Base-by-base conservation (phyloP, 352 stramenopile genomes). In the Phytophthora multivora region DNA sequence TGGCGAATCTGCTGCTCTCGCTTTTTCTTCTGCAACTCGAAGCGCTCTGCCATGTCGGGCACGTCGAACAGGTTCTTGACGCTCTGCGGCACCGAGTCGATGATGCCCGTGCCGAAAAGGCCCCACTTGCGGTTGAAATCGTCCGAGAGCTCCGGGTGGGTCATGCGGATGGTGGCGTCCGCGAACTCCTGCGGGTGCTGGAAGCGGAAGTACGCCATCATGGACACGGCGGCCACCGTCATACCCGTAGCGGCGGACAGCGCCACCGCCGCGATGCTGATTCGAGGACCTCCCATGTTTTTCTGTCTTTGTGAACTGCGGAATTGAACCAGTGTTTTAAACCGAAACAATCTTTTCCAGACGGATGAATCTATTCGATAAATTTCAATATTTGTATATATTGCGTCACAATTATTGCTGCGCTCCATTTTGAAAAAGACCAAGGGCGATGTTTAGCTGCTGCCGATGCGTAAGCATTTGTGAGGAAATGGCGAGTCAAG, bases 181-280 rank as follows among this genome's bases (percentile, higher is more conserved):
- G 79, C 88, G 59, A 96, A 96, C 65, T 94, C 70, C 64, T 93
- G 62, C 21, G 88, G 86, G 61, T 92, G 77, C 73, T 93, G 68
- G 62, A 94, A 93, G 63, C 88, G 85, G 35, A 89, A 74, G 74
- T 95, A 93, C 26, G 79, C 69, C 39, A 96, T 73, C 45, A 96
- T 67, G 16, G 79, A 91, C n/a, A 96, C 88, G 42, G 80, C 83
- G 7, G 88, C 84, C 31, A 88, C 66, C 46, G 83, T 92, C 86
- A 91, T 93, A 58, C 88, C 88, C 59, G 88, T 93, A 16, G 82
- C 67, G 21, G 80, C 84, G 21, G 85, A 91, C 67, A 93, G 75
- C 49, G 82, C 81, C 18, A 90, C 69, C 6, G 77, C 80, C 11
- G 73, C 46, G 51, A 93, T 36, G 42, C 72, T 91, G 47, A 84